Percentiles rank a stretch among this genome's conserved stretches.
These are phyloP conservation scores for Diatrype stigma DNA, from an alignment of 2,329 filamentous ascomycete species.

Conservation along the genomic window DNA sequence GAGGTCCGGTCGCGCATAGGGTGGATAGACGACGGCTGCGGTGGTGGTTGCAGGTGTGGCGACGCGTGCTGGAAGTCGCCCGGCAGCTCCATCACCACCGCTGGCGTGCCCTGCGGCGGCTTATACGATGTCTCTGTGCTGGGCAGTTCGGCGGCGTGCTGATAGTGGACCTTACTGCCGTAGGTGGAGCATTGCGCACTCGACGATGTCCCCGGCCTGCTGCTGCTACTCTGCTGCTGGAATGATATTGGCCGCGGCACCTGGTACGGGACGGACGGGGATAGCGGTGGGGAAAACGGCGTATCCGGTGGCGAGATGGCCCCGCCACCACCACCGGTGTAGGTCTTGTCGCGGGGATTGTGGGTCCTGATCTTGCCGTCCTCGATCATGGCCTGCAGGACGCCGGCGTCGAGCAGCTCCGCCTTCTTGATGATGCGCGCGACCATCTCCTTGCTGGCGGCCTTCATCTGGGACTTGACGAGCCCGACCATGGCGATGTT, in stretches of 20 bases:
- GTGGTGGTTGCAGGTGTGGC: slow-evolving; percentile 20
- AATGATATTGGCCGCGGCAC: slow-evolving; percentile 35
- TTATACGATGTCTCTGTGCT: slow-evolving; percentile 7
- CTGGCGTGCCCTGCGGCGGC: slow-evolving; percentile 6
- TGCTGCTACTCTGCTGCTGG: slow-evolving; percentile 17
- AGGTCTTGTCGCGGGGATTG: slow-evolving; percentile 38
- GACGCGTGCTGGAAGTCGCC: slow-evolving; percentile 46
- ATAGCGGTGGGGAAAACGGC: slow-evolving; percentile 17
- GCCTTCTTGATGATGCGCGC: slow-evolving; percentile 67
- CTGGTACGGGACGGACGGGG: slow-evolving; percentile 33
- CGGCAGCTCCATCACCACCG: slow-evolving; percentile 34
- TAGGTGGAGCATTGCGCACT: slow-evolving; percentile 24
- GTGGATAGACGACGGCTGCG: slow-evolving; percentile 27
- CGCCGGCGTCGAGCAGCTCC: slow-evolving; percentile 62
- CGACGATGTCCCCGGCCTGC: slow-evolving; percentile 29
- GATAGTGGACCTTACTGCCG: slow-evolving; percentile 12
- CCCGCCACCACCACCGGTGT: slow-evolving; percentile 16
- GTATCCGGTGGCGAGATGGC: slow-evolving; percentile 11
- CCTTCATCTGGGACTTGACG: slow-evolving; percentile 63
- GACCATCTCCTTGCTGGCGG: slow-evolving; percentile 64
- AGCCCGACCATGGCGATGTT: slow-evolving; percentile 62
- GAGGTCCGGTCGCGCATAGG: slow-evolving; percentile 24
- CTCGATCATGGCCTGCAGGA: slow-evolving; percentile 64
- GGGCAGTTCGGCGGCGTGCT: slow-evolving; percentile 38
- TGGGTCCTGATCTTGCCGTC: slow-evolving; percentile 59